These are phyloP conservation scores for Trichoderma cornu-damae DNA, from an alignment of 2,329 filamentous ascomycete genomes.

Conservation along the genomic window DNA sequence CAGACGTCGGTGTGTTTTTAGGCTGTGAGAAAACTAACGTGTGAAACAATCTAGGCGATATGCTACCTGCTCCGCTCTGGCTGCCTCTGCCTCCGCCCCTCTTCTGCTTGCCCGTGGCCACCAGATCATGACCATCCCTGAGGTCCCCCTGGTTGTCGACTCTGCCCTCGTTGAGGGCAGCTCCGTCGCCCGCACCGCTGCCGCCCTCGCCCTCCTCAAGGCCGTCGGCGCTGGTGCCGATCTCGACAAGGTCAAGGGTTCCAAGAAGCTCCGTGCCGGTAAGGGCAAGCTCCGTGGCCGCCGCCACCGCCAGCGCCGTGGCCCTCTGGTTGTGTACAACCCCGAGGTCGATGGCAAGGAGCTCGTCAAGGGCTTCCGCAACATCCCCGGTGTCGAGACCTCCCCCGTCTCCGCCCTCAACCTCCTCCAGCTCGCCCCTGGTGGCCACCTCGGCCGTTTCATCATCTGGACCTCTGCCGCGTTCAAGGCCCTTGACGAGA, in stretches of 20 bases:
- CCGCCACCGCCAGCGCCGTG: conserved; percentile 95
- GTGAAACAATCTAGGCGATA: conserved; percentile 63
- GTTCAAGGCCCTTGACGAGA: conserved; percentile 91
- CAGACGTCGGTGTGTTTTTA: no score
- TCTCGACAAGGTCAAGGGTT: conserved; percentile 91
- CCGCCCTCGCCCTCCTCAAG: conserved; percentile 81
- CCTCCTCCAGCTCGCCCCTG: conserved; percentile 97
- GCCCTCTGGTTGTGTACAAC: conserved; percentile 96
- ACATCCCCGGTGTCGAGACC: conserved; percentile 97
- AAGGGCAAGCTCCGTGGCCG: conserved; percentile 99
- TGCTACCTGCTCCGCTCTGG: conserved; percentile 93
- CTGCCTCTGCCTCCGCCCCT: conserved; percentile 89
- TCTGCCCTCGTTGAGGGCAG: conserved; percentile 79
- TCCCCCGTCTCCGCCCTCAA: conserved; percentile 90
- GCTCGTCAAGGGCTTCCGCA: conserved; percentile 92
- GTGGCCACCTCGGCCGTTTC: conserved; percentile 98
- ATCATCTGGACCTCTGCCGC: conserved; percentile 97
- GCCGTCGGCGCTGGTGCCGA: conserved; percentile 86
- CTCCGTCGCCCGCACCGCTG: conserved; percentile 80
- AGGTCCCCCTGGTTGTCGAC: conserved; percentile 95
- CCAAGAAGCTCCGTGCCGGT: conserved; percentile 94
- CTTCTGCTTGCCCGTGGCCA: conserved; percentile 96
- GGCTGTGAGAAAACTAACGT: conserved; percentile 23
- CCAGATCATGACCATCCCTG: conserved; percentile 84
- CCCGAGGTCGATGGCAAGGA: conserved; percentile 92